phyloP scores from a whole-genome alignment of 2,329 filamentous ascomycete species.

The Harringtonia aguacate region DNA sequence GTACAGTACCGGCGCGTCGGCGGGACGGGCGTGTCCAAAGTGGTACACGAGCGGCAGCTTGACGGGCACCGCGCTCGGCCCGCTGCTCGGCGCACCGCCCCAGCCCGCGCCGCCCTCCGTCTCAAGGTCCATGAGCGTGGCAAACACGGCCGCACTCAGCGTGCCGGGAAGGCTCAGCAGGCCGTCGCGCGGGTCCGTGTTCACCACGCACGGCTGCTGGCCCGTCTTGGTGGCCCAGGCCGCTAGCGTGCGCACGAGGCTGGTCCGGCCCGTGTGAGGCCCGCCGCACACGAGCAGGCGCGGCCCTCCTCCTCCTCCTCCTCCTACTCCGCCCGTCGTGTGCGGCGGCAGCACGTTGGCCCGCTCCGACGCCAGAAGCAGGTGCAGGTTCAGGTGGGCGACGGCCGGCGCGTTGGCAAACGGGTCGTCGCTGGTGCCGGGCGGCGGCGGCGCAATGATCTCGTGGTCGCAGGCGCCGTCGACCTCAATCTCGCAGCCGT shows the following conservation, averaged over 20 bases:
- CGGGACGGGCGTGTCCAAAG: conserved; percentile 63
- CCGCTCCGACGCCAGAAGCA: conserved; percentile 67
- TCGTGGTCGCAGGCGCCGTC: conserved; percentile 52
- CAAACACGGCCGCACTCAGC: conserved; percentile 76
- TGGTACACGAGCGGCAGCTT: conserved; percentile 89
- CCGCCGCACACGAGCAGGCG: conserved; percentile 78
- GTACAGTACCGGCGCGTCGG: conserved; percentile 64
- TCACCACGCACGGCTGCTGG: conserved; percentile 70
- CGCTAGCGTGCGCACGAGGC: conserved; percentile 63
- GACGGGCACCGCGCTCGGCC: conserved; percentile 76
- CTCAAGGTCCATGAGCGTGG: conserved; percentile 72
- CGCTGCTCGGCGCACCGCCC: conserved; percentile 84
- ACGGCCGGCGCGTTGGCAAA: conserved; percentile 49
- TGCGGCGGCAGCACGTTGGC: conserved; percentile 39
- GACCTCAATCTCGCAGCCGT: conserved; percentile 79
- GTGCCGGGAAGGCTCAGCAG: conserved; percentile 71
- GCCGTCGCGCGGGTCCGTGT: conserved; percentile 72
- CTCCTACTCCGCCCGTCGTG: too few relatives aligned
- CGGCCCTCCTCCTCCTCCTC: too few relatives aligned
- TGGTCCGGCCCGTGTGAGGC: conserved; percentile 73
- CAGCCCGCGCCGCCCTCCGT: conserved; percentile 66
- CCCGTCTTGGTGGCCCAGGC: conserved; percentile 68
- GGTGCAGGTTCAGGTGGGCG: conserved; percentile 76
- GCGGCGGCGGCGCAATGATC: conserved; percentile 33
- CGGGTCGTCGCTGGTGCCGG: background rate